phyloP scores from a whole-genome alignment of 2,329 filamentous ascomycete species.

The Aspergillus phoenicis region DNA sequence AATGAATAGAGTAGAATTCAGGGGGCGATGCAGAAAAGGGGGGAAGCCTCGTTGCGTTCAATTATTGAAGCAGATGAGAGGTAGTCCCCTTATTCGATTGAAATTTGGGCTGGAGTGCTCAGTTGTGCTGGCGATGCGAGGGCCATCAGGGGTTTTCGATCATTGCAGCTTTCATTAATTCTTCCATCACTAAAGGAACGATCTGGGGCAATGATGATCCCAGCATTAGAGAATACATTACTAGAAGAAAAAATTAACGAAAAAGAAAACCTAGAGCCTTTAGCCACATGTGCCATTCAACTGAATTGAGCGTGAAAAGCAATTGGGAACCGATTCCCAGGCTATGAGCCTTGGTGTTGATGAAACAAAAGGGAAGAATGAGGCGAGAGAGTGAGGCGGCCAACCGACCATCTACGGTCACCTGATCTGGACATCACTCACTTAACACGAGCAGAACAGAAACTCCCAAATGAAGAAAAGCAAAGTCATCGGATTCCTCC shows the following conservation, averaged over 20 bases:
- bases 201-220: background rate
- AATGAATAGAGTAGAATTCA: background rate
- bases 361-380: constrained; percentile 4
- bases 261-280: too few relatives aligned
- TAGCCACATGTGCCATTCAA: background rate
- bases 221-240: background rate
- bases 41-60: background rate
- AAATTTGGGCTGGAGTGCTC: background rate
- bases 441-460: background rate
- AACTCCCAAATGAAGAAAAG: background rate
- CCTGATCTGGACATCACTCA: background rate
- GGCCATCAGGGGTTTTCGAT: background rate
- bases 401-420: background rate
- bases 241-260: background rate
- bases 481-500: too few relatives aligned
- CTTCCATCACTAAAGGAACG: background rate
- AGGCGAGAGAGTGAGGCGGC: constrained; percentile 14
- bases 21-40: background rate
- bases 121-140: background rate
- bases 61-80: background rate
- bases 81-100: background rate
- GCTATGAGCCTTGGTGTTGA: background rate
- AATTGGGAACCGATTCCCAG: background rate
- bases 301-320: background rate
- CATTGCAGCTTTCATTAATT: background rate